Base-by-base conservation (phyloP, 768 basidiomycete species). In the Pholiota microspora region DNA sequence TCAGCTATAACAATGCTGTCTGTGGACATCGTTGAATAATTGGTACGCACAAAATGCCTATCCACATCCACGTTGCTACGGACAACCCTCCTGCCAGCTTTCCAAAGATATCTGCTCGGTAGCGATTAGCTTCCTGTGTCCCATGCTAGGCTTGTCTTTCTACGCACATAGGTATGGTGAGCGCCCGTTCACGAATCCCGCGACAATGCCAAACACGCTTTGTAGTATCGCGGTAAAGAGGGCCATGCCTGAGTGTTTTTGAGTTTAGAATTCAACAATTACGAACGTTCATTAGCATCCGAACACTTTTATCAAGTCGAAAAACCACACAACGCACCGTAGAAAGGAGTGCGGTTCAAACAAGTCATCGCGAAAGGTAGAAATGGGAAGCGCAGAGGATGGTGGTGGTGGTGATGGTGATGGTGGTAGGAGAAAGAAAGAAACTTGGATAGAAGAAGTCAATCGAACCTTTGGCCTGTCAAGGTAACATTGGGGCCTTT, bases 211-310 rank as follows among this genome's bases (percentile, higher is more conserved):
- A 48, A 72, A 70, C 16, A 71, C 61, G 49, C 62, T 69, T 49
- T 70, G 69, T 15, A 71, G 62, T n/a, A 65, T 55, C 8, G 68
- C 67, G 27, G 70, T 70, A 54, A 71, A 70, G 32, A 73, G 64
- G 3, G 69, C 62, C 32, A 70, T 59, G 36, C 64, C 71, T 72
- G 49, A 23, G 5, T 31, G 53, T 34, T 18, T 8, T 21, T 23
- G 21, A 45, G 4, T 21, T 27, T 32, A 25, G 12, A 31, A 12
- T 6, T 31, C 29, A 53, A 21, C 10, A n/a, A n/a, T n/a, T 32
- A 27, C 25, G 50, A 34, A 42, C 51, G 55, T 28, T 47, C 54
- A 34, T 45, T 53, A 36, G 25, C 45, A 35, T 24, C 12, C 0
- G 27, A 10, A n/a, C 23, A 21, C 10, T 23, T 53, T 29, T 34